A percentile compares a stretch with the other conserved stretches of the same genome.
Conservation (phyloP, 2,329 filamentous ascomycete genomes). For the Exophiala dermatitidis region DNA sequence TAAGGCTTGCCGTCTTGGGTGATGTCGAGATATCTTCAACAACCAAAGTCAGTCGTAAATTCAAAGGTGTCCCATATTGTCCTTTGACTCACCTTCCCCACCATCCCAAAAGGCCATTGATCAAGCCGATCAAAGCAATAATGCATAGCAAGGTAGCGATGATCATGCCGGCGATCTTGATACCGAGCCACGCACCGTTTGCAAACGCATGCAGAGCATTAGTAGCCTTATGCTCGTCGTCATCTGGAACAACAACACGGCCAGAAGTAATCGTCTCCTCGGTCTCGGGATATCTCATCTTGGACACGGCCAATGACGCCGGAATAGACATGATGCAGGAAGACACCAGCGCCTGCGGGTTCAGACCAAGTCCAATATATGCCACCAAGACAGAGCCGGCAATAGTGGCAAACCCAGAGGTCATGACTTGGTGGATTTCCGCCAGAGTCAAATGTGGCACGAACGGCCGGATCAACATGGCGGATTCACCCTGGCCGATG, state of each 20-base stretch:
- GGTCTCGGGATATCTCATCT: constrained; percentile 80
- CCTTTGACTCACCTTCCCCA: constrained; percentile 71
- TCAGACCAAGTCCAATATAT: constrained; percentile 77
- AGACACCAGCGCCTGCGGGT: constrained; percentile 76
- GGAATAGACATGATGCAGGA: constrained; percentile 96
- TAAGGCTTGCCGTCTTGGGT: constrained; percentile 47
- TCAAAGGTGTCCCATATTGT: neutral
- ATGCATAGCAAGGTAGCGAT: constrained; percentile 73
- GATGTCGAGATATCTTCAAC: constrained; percentile 60
- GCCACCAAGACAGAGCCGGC: constrained; percentile 79
- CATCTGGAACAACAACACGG: constrained; percentile 70
- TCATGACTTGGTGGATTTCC: constrained; percentile 89
- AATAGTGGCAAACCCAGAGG: constrained; percentile 86
- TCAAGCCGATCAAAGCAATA: constrained; percentile 65
- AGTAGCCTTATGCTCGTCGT: constrained; percentile 65
- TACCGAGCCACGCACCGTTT: constrained; percentile 74
- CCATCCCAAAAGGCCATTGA: constrained; percentile 74
- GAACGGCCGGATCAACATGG: constrained; percentile 85
- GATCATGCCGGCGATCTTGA: constrained; percentile 83
- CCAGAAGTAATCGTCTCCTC: constrained; percentile 81
- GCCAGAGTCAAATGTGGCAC: constrained; percentile 76
- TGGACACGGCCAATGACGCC: constrained; percentile 79
- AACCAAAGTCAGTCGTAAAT: neutral
- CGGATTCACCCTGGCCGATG: constrained; percentile 88
- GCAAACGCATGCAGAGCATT: constrained; percentile 81